These are phyloP conservation scores for Syzygium aqueum DNA, from an alignment of 345 rosid genomes.

Conservation along the genomic window DNA sequence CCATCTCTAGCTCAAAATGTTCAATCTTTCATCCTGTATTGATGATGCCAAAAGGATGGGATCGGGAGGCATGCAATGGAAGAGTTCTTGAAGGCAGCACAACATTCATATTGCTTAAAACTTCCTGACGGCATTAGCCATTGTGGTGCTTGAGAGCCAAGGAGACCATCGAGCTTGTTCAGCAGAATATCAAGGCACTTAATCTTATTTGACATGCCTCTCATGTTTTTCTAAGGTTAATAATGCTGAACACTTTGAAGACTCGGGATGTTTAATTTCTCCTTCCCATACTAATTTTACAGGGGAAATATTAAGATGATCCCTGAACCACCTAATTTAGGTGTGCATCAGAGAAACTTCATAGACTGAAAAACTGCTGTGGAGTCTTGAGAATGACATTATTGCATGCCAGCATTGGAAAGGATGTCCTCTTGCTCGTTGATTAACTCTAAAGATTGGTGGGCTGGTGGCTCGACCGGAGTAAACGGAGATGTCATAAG, in stretches of 20 bases:
- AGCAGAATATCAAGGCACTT: background rate
- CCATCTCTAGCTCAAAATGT: background rate
- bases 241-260: background rate
- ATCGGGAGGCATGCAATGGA: background rate
- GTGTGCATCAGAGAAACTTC: background rate
- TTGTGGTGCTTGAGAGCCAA: background rate
- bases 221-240: background rate
- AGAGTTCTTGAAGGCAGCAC: background rate
- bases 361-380: background rate
- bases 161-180: background rate
- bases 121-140: background rate
- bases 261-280: background rate
- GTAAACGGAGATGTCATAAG: background rate
- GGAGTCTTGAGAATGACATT: background rate
- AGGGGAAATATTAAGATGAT: background rate
- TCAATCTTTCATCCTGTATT: background rate
- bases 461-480: background rate
- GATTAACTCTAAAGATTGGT: background rate
- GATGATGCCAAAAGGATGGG: background rate
- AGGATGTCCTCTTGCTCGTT: background rate
- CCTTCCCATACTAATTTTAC: background rate
- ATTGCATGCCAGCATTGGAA: background rate
- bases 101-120: background rate
- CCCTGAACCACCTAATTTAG: background rate
- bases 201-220: background rate